Base-by-base conservation (phyloP, 371 early-diverging fungal species). In the Amoeboaphelidium protococcarum region DNA sequence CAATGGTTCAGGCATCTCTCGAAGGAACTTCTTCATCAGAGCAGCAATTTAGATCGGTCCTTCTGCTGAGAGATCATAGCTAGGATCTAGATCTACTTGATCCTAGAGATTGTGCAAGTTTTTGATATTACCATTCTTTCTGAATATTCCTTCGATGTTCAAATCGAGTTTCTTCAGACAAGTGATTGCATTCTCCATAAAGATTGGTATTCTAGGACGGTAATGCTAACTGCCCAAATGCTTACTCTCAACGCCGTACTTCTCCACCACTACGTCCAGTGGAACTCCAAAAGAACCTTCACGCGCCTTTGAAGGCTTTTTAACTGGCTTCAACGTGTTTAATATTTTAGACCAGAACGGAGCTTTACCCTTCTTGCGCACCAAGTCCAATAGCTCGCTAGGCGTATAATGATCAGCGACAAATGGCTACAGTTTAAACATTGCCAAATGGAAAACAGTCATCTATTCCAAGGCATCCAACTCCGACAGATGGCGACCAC, bases 41-140 rank as follows among this genome's bases (percentile, higher is more conserved):
- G 95, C 91, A 1, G 92, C 89, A 6, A 90, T 64, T 58, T 90
- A 91, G 37, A 94, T 78, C 1, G 82, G 67, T 46, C 78, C 74
- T 37, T 85, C 79, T 24, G 74, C 70, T 2, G 62, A 31, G 22
- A 21, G 26, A 23, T 46, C 4, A 87, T 49, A 45, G 78, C 71
- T n/a, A 16, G 44, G 44, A 44, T 44, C 25, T 23, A 16, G 25
- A 44, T 44, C 44, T 25, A 44, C 23, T 12, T 46, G 54, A 22
- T 85, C 84, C 6, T 72, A 63, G 25, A 85, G 53, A 25, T 74
- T 72, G 40, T 79, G 81, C 23, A 91, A 65, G 37, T 81, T 63
- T 42, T 82, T 65, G 52, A 94, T 86, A 55, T 94, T 91, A 12
- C 95, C 95, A 59, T 88, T 94, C 59, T 89, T 91, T 49, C 95